These are phyloP conservation scores for Spizellomyces punctatus DNA, from an alignment of 192 early-diverging fungal genomes.

Conservation along the genomic window DNA sequence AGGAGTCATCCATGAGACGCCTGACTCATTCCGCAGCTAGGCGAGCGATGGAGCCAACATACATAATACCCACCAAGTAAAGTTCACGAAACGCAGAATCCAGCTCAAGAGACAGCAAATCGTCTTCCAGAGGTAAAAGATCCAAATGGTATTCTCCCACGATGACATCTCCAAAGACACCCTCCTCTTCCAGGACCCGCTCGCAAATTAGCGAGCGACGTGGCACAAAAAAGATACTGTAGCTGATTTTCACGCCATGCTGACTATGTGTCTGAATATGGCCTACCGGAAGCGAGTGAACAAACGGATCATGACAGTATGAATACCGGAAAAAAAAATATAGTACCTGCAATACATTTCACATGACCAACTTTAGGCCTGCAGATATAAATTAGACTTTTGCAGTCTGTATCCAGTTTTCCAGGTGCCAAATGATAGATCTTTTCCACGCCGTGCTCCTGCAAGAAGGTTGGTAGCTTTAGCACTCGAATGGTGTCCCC, in stretches of 20 bases:
- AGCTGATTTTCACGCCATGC: conserved; percentile 7
- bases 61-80: conserved; percentile 56
- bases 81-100: conserved; percentile 81
- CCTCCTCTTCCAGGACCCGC: conserved; percentile 90
- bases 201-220: conserved; percentile 88
- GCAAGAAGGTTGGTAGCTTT: background rate
- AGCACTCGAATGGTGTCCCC: background rate
- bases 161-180: conserved; percentile 83
- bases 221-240: conserved; percentile 81
- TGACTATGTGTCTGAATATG: conserved; percentile 15
- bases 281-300: conserved; percentile 1
- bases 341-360: conserved; percentile 26
- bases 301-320: background rate
- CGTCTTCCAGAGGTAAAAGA: conserved; percentile 86
- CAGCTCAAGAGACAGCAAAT: conserved; percentile 88
- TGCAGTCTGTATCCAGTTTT: conserved; percentile 69
- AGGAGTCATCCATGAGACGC: background rate
- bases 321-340: conserved; percentile 7
- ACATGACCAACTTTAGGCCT: conserved; percentile 76
- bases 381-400: conserved; percentile 81
- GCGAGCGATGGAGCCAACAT: background rate
- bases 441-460: conserved; percentile 96
- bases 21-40: background rate
- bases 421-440: conserved; percentile 80
- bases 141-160: conserved; percentile 91